These are phyloP conservation scores for Eucalyptus lansdowneana DNA, from an alignment of 345 rosid genomes.

Conservation along the genomic window DNA sequence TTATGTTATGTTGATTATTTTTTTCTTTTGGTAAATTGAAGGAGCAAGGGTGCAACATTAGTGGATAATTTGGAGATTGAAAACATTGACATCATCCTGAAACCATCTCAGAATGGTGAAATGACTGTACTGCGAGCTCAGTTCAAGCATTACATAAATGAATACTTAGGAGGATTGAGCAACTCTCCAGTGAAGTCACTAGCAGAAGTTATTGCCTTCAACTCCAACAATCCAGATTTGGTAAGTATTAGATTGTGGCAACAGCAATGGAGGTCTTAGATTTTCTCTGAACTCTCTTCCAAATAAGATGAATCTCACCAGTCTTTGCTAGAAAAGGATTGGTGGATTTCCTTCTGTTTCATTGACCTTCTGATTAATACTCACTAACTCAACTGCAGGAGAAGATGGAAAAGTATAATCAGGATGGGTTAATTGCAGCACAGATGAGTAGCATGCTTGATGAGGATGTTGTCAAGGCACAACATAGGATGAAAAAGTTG, in stretches of 20 bases:
- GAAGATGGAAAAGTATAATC: neutral
- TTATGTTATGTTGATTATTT: neutral
- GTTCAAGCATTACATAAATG: constrained; percentile 18
- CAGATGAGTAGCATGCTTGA: constrained; percentile 2
- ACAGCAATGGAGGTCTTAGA: neutral
- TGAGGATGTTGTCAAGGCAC: neutral
- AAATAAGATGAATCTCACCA: neutral
- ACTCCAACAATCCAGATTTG: constrained; percentile 10
- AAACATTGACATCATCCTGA: neutral
- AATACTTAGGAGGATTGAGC: constrained; percentile 11
- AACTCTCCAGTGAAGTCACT: constrained; percentile 21
- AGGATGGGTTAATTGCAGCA: constrained; percentile 4
- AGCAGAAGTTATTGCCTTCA: constrained; percentile 18
- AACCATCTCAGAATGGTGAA: neutral
- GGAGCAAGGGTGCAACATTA: constrained; percentile 7
- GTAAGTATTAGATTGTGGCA: constrained; percentile 2
- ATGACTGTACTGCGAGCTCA: neutral
- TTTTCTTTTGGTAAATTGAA: neutral
- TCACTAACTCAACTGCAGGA: neutral
- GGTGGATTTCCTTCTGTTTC: neutral
- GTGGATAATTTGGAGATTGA: constrained; percentile 11
- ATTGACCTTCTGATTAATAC: neutral
- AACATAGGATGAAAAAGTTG: neutral
- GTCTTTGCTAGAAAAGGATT: neutral
- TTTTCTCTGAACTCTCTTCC: neutral